Conservation (phyloP, 768 basidiomycete species). For the Hydnum rufescens region DNA sequence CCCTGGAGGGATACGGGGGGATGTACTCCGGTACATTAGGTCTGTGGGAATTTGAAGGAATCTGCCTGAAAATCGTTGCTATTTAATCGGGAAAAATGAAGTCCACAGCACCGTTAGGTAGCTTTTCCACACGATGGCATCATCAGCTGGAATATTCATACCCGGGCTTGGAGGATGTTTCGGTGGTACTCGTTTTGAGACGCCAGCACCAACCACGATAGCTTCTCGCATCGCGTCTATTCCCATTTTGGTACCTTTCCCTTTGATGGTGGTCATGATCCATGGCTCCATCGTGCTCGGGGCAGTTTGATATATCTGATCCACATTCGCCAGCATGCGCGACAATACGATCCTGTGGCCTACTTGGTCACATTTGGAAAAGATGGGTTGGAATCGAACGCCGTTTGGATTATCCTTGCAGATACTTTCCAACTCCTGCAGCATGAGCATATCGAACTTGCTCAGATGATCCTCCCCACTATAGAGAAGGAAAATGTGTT, state of each 20-base stretch:
- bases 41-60: too few species aligned
- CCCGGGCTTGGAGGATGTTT: too few species aligned
- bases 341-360: conserved; percentile 10
- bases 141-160: too few species aligned
- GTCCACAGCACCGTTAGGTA: too few species aligned
- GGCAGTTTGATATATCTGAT: neutral
- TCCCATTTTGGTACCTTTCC: neutral
- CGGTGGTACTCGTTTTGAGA: too few species aligned
- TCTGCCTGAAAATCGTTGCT: too few species aligned
- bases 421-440: conserved; percentile 24
- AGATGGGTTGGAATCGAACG: conserved; percentile 35
- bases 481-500: conserved; percentile 38
- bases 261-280: neutral
- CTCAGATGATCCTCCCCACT: conserved; percentile 47
- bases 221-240: too few species aligned
- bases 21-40: too few species aligned
- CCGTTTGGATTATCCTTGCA: neutral
- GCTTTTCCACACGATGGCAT: too few species aligned
- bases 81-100: too few species aligned
- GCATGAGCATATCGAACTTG: conserved; percentile 39
- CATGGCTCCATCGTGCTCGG: neutral
- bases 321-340: neutral
- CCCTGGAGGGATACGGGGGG: too few species aligned
- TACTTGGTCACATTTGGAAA: conserved; percentile 50
- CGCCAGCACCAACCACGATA: too few species aligned